Conservation (phyloP, 257 asterid species). For the Thymus mandschuricus region DNA sequence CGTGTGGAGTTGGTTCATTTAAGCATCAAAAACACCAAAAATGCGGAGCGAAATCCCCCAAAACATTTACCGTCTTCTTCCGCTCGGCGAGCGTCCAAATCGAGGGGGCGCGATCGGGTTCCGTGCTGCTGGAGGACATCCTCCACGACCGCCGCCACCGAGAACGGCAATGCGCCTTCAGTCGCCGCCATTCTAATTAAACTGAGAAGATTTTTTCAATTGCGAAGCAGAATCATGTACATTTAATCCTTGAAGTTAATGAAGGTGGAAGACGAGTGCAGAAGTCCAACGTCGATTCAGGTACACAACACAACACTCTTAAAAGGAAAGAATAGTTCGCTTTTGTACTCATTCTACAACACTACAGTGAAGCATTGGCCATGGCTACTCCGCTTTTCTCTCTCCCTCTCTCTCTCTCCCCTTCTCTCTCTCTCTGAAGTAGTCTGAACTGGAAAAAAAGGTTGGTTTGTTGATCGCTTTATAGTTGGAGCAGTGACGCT, state of each 20-base stretch:
- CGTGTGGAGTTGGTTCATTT: background rate
- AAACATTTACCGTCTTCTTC: conserved; percentile 74
- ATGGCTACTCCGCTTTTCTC: conserved; percentile 31
- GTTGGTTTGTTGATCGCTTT: conserved; percentile 43
- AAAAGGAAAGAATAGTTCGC: conserved; percentile 20
- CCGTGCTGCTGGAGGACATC: conserved; percentile 94
- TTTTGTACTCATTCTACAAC: conserved; percentile 33
- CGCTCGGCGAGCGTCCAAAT: conserved; percentile 92
- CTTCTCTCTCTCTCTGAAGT: conserved; percentile 25
- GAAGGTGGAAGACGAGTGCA: background rate
- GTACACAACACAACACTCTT: conserved; percentile 2
- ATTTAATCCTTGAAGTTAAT: background rate
- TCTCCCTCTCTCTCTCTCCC: conserved; percentile 33
- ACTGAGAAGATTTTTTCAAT: conserved; percentile 18
- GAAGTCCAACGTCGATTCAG: conserved; percentile 29
- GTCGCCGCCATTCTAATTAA: conserved; percentile 50
- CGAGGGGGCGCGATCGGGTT: conserved; percentile 62
- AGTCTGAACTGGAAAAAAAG: conserved; percentile 48
- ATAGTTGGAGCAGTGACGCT: conserved; percentile 33
- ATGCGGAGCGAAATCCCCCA: background rate
- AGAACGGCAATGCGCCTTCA: conserved; percentile 63
- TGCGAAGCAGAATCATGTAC: conserved; percentile 25
- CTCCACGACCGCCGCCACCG: conserved; percentile 84
- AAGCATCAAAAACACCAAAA: background rate
- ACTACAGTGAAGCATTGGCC: conserved; percentile 47